Percentiles rank a stretch among this genome's conserved stretches.
Conservation (phyloP, 805 yeast genomes). For the Wickerhamomyces silvicola region DNA sequence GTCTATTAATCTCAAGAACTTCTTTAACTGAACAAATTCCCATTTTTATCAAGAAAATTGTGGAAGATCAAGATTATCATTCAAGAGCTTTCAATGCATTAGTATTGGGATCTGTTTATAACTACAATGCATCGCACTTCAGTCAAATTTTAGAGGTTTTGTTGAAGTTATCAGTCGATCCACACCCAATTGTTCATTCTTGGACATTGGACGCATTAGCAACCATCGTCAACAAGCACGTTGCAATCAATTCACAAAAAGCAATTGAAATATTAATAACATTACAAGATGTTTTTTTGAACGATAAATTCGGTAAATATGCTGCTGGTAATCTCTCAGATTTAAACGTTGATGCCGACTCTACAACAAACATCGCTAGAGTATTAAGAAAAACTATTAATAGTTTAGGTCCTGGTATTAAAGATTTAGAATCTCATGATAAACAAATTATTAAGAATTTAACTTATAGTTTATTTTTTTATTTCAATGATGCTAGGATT, state of each 20-base stretch:
- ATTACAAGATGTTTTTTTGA: slow-evolving; percentile 32
- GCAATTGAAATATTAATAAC: slow-evolving; percentile 38
- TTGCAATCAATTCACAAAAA: slow-evolving; percentile 36
- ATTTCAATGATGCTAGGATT: slow-evolving; percentile 27
- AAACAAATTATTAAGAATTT: slow-evolving; percentile 31
- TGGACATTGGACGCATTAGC: slow-evolving; percentile 61
- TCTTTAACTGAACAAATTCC: slow-evolving; percentile 39
- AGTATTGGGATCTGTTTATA: slow-evolving; percentile 41
- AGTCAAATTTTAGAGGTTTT: slow-evolving; percentile 48
- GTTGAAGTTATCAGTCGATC: slow-evolving; percentile 60
- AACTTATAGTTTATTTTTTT: slow-evolving; percentile 26
- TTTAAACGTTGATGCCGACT: slow-evolving; percentile 39
- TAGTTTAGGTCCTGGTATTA: slow-evolving; percentile 52
- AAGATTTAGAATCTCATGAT: slow-evolving; percentile 23
- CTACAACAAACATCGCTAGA: slow-evolving; percentile 37
- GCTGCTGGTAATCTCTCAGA: slow-evolving; percentile 40
- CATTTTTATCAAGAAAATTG: slow-evolving; percentile 56
- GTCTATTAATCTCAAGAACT: slow-evolving; percentile 38
- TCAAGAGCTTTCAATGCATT: slow-evolving; percentile 54
- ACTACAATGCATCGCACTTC: slow-evolving; percentile 34
- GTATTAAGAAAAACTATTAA: slow-evolving; percentile 40
- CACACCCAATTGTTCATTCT: slow-evolving; percentile 78
- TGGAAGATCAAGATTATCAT: slow-evolving; percentile 57
- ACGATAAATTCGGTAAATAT: slow-evolving; percentile 46
- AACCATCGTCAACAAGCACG: slow-evolving; percentile 49